These are phyloP conservation scores for Blakeslea trispora DNA, from an alignment of 371 early-diverging fungal species.

Conservation along the genomic window DNA sequence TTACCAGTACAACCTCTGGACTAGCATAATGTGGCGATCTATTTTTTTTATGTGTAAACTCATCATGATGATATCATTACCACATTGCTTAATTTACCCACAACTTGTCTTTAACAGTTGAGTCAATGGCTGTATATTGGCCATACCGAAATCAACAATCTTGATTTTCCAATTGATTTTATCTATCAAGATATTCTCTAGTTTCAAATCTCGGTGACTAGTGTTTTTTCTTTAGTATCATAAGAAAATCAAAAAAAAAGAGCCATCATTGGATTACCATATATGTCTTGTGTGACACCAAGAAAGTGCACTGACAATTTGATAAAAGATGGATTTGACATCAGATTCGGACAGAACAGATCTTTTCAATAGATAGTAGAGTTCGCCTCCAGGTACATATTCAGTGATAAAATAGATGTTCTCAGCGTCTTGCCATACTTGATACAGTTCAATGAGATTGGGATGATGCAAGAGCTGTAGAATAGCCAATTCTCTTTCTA, in stretches of 20 bases:
- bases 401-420: constrained; percentile 44
- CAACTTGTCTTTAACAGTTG: constrained; percentile 76
- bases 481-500: constrained; percentile 72
- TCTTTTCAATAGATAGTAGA: constrained; percentile 39
- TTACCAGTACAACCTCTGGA: constrained; percentile 15
- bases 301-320: constrained; percentile 90
- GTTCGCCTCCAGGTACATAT: constrained; percentile 46
- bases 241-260: not conserved
- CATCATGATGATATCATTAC: not conserved
- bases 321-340: constrained; percentile 86
- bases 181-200: constrained; percentile 74
- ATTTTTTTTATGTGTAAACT: constrained; percentile 3
- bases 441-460: constrained; percentile 60
- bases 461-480: constrained; percentile 69
- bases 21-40: constrained; percentile 45
- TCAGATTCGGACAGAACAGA: constrained; percentile 64
- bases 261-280: constrained; percentile 29
- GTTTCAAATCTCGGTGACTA: constrained; percentile 96
- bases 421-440: constrained; percentile 62
- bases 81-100: constrained; percentile 45
- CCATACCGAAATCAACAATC: constrained; percentile 87
- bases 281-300: constrained; percentile 79
- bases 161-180: constrained; percentile 70
- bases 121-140: constrained; percentile 65
- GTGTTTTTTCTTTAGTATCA: no score